Conservation (phyloP, 768 basidiomycete species). For the Leucosporidium yakuticum region DNA sequence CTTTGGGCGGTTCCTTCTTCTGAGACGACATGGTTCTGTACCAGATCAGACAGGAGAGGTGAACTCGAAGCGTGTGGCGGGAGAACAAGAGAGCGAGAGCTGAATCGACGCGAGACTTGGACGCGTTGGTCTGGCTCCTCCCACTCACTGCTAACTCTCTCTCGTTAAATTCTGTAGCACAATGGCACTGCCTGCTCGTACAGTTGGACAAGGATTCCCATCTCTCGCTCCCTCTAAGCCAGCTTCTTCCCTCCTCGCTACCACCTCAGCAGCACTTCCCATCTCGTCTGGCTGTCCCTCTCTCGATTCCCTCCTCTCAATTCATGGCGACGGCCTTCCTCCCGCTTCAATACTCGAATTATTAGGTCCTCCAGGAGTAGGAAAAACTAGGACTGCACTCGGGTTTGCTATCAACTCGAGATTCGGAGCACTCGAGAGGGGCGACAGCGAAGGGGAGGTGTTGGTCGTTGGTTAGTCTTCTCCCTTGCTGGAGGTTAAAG, state of each 20-base stretch:
- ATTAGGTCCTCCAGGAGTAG: neutral
- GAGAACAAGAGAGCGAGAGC: neutral
- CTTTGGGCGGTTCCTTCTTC: neutral
- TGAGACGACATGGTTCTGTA: neutral
- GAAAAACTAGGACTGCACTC: conserved; percentile 4
- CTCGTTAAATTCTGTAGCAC: neutral
- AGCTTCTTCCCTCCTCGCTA: neutral
- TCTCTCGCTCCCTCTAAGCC: neutral
- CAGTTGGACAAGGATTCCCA: neutral
- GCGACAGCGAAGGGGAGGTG: neutral
- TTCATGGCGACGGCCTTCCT: neutral
- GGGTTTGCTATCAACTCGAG: neutral
- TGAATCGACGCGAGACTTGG: neutral
- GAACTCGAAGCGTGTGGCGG: neutral
- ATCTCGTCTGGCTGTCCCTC: neutral
- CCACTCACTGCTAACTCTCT: too few relatives aligned
- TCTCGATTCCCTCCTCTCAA: neutral
- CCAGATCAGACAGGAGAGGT: neutral
- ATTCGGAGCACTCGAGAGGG: neutral
- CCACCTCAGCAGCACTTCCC: neutral
- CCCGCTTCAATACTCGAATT: neutral
- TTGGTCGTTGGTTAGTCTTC: conserved; percentile 6
- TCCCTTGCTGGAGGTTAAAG: neutral
- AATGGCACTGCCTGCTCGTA: neutral
- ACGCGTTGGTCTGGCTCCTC: too few relatives aligned